Percentiles rank a stretch among this genome's conserved stretches.
phyloP scores from a whole-genome alignment of 106 monocot genomes.

The Dioscorea dumetorum region DNA sequence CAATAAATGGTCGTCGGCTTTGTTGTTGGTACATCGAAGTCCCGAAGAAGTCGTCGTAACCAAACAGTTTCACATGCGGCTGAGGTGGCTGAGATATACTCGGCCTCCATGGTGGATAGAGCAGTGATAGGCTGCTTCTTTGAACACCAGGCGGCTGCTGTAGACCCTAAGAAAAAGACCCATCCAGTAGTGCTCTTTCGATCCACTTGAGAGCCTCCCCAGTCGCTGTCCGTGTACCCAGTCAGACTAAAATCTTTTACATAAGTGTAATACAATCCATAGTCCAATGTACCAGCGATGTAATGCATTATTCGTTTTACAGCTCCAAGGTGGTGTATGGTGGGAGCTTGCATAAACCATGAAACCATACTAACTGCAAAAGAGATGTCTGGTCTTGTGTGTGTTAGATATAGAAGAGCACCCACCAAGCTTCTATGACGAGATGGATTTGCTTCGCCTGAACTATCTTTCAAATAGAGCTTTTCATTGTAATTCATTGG shows the following conservation, averaged over 20 bases:
- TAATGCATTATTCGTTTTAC: background rate
- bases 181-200: background rate
- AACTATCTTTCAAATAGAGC: background rate
- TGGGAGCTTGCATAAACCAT: background rate
- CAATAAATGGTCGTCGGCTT: background rate
- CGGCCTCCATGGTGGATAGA: background rate
- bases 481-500: background rate
- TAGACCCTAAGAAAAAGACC: background rate
- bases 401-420: no score
- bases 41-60: background rate
- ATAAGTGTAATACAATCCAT: background rate
- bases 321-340: background rate
- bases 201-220: background rate
- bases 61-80: background rate
- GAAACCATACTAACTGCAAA: background rate
- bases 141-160: background rate
- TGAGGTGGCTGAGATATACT: background rate
- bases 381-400: background rate
- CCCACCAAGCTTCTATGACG: background rate
- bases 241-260: background rate
- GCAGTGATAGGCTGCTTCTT: no score
- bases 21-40: background rate
- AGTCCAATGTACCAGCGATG: no score
- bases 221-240: no score
- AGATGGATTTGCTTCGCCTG: background rate